These are phyloP conservation scores for Leccinum longicurvipes DNA, from an alignment of 768 basidiomycete genomes.

Conservation along the genomic window DNA sequence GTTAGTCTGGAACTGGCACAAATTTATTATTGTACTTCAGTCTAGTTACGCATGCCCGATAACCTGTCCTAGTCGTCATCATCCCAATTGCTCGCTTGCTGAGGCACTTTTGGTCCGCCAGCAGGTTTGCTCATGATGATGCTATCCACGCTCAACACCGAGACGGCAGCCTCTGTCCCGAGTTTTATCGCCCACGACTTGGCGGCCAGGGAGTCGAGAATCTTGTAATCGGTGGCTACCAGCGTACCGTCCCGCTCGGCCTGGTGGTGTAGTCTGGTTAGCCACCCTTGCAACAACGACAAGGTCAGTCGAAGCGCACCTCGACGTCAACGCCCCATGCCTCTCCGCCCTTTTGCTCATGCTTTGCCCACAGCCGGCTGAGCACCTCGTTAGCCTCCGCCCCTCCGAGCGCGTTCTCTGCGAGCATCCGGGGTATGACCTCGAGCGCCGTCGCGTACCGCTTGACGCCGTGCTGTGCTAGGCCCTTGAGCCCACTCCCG, in stretches of 20 bases:
- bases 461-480: slow-evolving; percentile 91
- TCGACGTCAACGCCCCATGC: slow-evolving; percentile 88
- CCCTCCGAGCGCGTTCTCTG: slow-evolving; percentile 93
- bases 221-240: slow-evolving; percentile 55
- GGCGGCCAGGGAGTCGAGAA: slow-evolving; percentile 84
- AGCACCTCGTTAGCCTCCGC: slow-evolving; percentile 91
- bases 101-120: slow-evolving; percentile 82
- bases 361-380: slow-evolving; percentile 85
- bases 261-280: slow-evolving; percentile 35
- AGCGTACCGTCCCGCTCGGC: slow-evolving; percentile 79
- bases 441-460: slow-evolving; percentile 87
- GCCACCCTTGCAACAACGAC: background rate
- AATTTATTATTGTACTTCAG: slow-evolving; percentile 28
- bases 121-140: slow-evolving; percentile 98
- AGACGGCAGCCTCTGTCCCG: slow-evolving; percentile 89
- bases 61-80: slow-evolving; percentile 49
- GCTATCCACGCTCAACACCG: slow-evolving; percentile 92
- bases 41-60: slow-evolving; percentile 17
- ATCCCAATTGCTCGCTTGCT: slow-evolving; percentile 87
- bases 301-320: slow-evolving; percentile 38
- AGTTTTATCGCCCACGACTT: slow-evolving; percentile 88
- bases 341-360: slow-evolving; percentile 71
- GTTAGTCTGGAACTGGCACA: slow-evolving; percentile 22
- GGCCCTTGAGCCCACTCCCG: slow-evolving; percentile 83
- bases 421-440: slow-evolving; percentile 86